Percentiles rank a stretch among this genome's conserved stretches.
Evolutionary conservation across 2,329 filamentous ascomycete species (phyloP).

Genomic region (Alternaria panax): DNA sequence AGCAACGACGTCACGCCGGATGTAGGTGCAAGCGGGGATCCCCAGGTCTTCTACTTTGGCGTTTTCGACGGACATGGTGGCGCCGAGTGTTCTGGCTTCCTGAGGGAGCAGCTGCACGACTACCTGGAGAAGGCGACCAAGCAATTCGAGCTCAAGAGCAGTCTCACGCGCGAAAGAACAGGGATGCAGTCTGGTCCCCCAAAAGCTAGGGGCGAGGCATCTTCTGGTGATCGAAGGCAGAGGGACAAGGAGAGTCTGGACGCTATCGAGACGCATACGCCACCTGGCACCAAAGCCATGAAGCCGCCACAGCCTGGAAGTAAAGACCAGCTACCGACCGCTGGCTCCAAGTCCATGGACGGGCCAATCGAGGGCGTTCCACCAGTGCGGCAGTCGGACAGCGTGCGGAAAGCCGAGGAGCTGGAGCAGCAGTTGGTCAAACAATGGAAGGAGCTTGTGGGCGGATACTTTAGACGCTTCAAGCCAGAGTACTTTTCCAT

Average conservation of each 20-base stretch:
- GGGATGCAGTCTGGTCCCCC: conserved; percentile 36
- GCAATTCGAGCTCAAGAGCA: conserved; percentile 80
- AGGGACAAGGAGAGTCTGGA: conserved; percentile 51
- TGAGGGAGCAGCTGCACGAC: conserved; percentile 82
- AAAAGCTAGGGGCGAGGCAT: conserved; percentile 29
- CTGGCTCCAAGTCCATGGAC: conserved; percentile 33
- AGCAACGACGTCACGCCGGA: conserved; percentile 70
- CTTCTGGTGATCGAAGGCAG: conserved; percentile 31
- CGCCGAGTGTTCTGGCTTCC: conserved; percentile 83
- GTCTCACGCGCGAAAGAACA: conserved; percentile 58
- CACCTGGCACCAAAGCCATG: conserved; percentile 51
- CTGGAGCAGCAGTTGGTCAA: conserved; percentile 75
- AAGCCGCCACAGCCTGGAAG: conserved; percentile 42
- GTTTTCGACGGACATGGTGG: conserved; percentile 97
- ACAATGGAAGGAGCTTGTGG: conserved; percentile 83
- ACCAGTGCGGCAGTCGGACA: conserved; percentile 50
- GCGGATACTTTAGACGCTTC: conserved; percentile 94
- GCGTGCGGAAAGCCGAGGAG: conserved; percentile 68
- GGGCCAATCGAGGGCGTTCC: conserved; percentile 35
- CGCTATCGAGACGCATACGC: conserved; percentile 59
- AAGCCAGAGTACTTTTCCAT: conserved; percentile 77
- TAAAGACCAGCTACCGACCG: conserved; percentile 31
- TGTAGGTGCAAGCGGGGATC: conserved; percentile 82
- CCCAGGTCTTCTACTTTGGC: conserved; percentile 96
- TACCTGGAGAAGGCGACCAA: conserved; percentile 85